Conservation (phyloP, 352 stramenopile genomes). For the Phytophthora uliginosa region DNA sequence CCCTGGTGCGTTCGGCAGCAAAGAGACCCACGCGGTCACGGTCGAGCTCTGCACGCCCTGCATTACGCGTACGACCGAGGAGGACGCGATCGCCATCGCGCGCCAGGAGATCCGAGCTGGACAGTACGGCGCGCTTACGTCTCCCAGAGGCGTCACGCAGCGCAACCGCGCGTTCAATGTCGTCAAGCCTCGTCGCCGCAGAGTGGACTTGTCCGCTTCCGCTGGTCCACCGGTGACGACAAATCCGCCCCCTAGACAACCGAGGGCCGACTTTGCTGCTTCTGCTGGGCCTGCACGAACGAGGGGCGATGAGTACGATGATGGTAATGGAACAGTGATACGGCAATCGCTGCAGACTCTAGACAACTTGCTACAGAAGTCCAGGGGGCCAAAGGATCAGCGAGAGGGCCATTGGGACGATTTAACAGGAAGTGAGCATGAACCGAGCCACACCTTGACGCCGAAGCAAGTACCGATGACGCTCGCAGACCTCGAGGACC, state of each 20-base stretch:
- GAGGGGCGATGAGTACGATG: slow-evolving; percentile 3
- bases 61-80: slow-evolving; percentile 28
- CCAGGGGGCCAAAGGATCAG: slow-evolving; percentile 6
- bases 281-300: slow-evolving; percentile 15
- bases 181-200: slow-evolving; percentile 11
- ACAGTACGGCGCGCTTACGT: slow-evolving; percentile 38
- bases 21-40: slow-evolving; percentile 28
- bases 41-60: slow-evolving; percentile 39
- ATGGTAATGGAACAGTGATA: slow-evolving; percentile 13
- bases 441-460: slow-evolving; percentile 11
- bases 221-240: slow-evolving; percentile 20
- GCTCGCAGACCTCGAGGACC: slow-evolving; percentile 22
- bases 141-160: slow-evolving; percentile 14
- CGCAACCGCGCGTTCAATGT: slow-evolving; percentile 21
- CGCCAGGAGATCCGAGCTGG: slow-evolving; percentile 46
- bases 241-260: slow-evolving; percentile 5
- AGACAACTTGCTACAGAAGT: slow-evolving; percentile 22
- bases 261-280: slow-evolving; percentile 26
- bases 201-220: slow-evolving; percentile 26
- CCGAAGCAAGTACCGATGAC: slow-evolving; percentile 19
- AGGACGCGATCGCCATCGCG: slow-evolving; percentile 34
- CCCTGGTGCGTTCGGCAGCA: slow-evolving; percentile 25
- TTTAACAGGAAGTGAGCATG: slow-evolving; percentile 21
- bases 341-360: slow-evolving; percentile 28
- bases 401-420: slow-evolving; percentile 13